Base-by-base conservation (phyloP, 1,284 basidiomycete genomes). In the Naganishia liquefaciens region DNA sequence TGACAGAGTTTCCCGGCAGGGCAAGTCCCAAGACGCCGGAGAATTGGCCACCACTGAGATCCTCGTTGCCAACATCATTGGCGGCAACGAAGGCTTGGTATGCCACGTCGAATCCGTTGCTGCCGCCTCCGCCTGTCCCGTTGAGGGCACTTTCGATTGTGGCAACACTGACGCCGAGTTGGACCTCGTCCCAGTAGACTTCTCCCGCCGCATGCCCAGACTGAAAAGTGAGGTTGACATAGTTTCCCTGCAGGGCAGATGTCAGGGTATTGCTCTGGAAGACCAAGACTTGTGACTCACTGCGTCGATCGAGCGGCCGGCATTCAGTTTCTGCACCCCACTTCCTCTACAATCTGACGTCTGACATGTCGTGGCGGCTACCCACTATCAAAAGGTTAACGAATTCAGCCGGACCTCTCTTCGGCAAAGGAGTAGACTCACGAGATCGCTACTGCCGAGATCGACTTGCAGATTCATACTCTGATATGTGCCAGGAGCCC, bases 41-140 rank as follows among this genome's bases (percentile, higher is more conserved):
- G 57, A 76, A 79, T 55, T 75, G 66, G 0, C 76, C 78, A 0
- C 70, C 70, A 15, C 68, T 67, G 23, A 79, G 68, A 68, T 76
- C 72, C 62, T 79, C 76, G 60, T 75, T 71, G 1, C 62, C 54
- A 0, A 79, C 72, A 0, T 62, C 60, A 19, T 70, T 65, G 3
- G 75, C 78, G 1, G 70, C 72, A n/a, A 79, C 74, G 71, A 78
- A 76, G 3, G 76, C 77, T 62, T 79, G 78, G 67, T 75, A 78
- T 0, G 74, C 76, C 19, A 79, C 75, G 3, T 73, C 70, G 62
- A 79, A 78, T 2, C 68, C 69, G 40, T 37, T 61, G 17, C 30
- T n/a, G 17, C 66, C 66, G 15, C 66, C 66, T 19, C 55, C 37
- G 0, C 66, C 66, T 11, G 66, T 67, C 13, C 66, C 66, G 46